These are phyloP conservation scores for Xylaria sp. DNA, from an alignment of 2,329 filamentous ascomycete species.

Conservation along the genomic window DNA sequence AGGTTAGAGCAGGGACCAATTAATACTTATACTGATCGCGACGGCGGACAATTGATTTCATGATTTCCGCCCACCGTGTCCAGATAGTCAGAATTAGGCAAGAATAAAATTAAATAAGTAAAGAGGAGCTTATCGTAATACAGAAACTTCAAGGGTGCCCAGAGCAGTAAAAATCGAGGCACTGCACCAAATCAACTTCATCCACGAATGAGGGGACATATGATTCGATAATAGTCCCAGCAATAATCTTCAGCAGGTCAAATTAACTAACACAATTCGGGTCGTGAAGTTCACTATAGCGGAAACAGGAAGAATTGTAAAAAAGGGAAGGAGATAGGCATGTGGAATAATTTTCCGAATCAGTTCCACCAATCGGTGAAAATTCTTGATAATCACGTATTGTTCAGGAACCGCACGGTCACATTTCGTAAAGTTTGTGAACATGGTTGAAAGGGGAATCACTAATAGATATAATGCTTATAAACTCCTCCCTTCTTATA, in stretches of 20 bases:
- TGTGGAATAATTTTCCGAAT: neutral
- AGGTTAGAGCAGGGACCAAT: neutral
- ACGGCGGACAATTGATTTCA: neutral
- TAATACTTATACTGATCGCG: neutral
- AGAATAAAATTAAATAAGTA: neutral
- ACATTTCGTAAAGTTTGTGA: neutral
- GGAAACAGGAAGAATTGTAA: neutral
- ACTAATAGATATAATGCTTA: neutral
- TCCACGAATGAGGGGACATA: neutral
- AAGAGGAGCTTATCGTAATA: neutral
- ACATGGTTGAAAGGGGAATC: neutral
- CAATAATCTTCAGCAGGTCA: neutral
- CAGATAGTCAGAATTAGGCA: neutral
- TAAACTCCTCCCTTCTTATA: neutral
- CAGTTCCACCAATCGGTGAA: constrained; percentile 34
- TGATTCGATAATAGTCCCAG: neutral
- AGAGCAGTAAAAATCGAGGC: neutral
- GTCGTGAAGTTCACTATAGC: neutral
- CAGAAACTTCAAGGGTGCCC: neutral
- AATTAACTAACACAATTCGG: neutral
- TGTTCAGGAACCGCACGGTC: neutral
- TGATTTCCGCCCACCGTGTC: neutral
- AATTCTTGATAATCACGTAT: neutral
- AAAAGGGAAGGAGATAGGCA: neutral
- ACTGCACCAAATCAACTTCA: neutral